A percentile compares a stretch with the other conserved stretches of the same genome.
Evolutionary conservation across 805 yeast genomes (phyloP).

Genomic region (Sugiyamaella boreocaroliniensis): DNA sequence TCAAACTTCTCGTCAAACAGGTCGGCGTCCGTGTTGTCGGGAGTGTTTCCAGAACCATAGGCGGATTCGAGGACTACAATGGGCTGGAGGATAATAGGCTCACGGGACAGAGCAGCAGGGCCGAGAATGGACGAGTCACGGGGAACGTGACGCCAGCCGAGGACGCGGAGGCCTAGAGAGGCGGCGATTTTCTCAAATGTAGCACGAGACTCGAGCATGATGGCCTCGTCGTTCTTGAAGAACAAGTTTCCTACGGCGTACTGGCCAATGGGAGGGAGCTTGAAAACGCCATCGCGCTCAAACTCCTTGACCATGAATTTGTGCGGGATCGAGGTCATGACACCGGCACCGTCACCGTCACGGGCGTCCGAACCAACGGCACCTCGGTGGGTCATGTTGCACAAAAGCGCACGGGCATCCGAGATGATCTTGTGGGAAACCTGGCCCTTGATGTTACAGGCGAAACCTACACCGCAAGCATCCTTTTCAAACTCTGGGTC

Average conservation of each 20-base stretch:
- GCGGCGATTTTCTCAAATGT: constrained; percentile 78
- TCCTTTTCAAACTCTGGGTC: constrained; percentile 92
- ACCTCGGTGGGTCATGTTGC: constrained; percentile 99
- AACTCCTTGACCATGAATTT: constrained; percentile 81
- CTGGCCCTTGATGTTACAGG: constrained; percentile 85
- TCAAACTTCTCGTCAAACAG: constrained; percentile 53
- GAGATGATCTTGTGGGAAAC: constrained; percentile 87
- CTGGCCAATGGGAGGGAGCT: constrained; percentile 72
- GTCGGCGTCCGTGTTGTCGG: constrained; percentile 32
- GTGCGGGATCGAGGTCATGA: constrained; percentile 87
- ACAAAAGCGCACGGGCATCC: constrained; percentile 75
- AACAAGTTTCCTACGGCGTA: constrained; percentile 94
- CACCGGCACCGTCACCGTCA: constrained; percentile 99
- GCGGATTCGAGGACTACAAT: constrained; percentile 62
- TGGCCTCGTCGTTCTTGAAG: constrained; percentile 75
- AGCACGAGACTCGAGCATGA: constrained; percentile 59
- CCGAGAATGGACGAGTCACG: constrained; percentile 91
- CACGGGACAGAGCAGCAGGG: constrained; percentile 89
- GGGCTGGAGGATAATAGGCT: constrained; percentile 91
- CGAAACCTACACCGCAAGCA: constrained; percentile 98
- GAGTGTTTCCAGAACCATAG: constrained; percentile 35
- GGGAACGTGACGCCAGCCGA: constrained; percentile 95
- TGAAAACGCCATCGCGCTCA: constrained; percentile 56
- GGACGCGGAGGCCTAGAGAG: constrained; percentile 68
- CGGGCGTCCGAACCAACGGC: constrained; percentile 94